phyloP scores from a whole-genome alignment of 2,329 filamentous ascomycete genomes.

The Nigrospora osmanthi region DNA sequence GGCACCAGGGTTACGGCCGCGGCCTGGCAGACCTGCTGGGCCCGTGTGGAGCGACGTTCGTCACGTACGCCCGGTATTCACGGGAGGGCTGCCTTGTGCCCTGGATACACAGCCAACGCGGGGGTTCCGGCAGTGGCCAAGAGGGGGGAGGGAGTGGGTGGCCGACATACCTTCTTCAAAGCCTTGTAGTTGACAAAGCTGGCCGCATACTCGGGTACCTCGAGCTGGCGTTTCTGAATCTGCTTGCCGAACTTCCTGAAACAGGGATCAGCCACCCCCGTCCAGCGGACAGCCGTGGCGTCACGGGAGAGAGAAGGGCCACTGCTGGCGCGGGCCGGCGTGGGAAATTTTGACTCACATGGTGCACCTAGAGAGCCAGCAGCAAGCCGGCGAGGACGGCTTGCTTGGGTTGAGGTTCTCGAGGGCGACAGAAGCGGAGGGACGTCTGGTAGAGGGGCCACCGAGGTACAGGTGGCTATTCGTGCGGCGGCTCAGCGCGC shows the following conservation, averaged over 20 bases:
- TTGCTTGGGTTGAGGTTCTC: slow-evolving; percentile 8
- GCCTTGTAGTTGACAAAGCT: slow-evolving; percentile 99
- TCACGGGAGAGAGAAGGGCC: neutral
- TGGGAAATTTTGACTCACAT: slow-evolving; percentile 23
- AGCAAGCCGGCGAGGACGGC: slow-evolving; percentile 15
- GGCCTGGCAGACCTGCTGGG: neutral
- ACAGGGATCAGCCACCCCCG: slow-evolving; percentile 2
- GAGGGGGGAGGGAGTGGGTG: neutral
- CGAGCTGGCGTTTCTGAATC: slow-evolving; percentile 97
- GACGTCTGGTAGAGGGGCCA: neutral
- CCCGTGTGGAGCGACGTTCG: neutral
- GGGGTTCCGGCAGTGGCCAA: too few species aligned
- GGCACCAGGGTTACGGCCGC: slow-evolving; percentile 9
- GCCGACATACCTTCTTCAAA: slow-evolving; percentile 76
- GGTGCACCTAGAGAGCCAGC: slow-evolving; percentile 17
- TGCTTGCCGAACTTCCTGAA: slow-evolving; percentile 99
- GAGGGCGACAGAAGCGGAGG: slow-evolving; percentile 3
- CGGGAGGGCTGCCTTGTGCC: neutral
- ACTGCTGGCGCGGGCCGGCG: neutral
- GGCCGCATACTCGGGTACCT: slow-evolving; percentile 97
- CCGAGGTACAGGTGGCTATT: too few species aligned
- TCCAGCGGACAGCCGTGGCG: neutral
- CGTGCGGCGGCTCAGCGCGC: neutral
- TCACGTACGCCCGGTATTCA: neutral
- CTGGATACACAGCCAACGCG: neutral